Evolutionary conservation across 495 filamentous ascomycete species (phyloP), one percentile per base, ranked within the genome.

Genomic region (Tuber microsphaerosporum): DNA sequence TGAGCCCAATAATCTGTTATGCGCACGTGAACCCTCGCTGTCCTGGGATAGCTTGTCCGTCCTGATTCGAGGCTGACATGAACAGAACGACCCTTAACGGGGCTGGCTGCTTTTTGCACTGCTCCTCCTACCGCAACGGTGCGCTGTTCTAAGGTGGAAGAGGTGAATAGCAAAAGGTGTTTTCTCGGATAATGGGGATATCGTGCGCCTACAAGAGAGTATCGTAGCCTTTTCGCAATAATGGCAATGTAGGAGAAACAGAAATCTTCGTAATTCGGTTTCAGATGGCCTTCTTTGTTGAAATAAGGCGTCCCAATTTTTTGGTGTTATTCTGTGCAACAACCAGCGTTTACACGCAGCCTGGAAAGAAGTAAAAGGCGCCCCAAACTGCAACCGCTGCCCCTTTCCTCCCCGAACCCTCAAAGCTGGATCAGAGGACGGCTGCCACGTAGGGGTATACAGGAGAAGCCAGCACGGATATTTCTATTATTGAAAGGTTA

Each of bases 401-500:
- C 73, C 51, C 70, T 77, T 69, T 71, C 75, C 69, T 61, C 71
- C 37, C 75, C 68, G 73, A 74, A 70, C 69, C 26, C 37, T 39
- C 51, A 70, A 71, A 51, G 70, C 73, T 72, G 76, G 31, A 69
- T 70, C 76, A 65, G 73, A 75, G 70, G 78, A 79, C 68, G 76
- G 76, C 76, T 79, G 77, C 77, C 77, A 79, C 77, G 77, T 79
- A 79, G 73, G 73, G 72, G 48, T 71, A 72, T 74, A 79, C 77
- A 42, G 71, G 65, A 73, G 72, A 71, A 65, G 56, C 26, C 26
- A 65, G 56, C 56, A 2, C 26, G 56, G 69, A 78, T 43, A 69
- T 79, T 79, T 75, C 56, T 65, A 65, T 65, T 65, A 65, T 65
- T 65, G 56, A 65, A 65, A 19, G 56, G 56, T 65, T 4, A 19